These are phyloP conservation scores for Suillus placidus DNA, from an alignment of 768 basidiomycete genomes.

Conservation along the genomic window DNA sequence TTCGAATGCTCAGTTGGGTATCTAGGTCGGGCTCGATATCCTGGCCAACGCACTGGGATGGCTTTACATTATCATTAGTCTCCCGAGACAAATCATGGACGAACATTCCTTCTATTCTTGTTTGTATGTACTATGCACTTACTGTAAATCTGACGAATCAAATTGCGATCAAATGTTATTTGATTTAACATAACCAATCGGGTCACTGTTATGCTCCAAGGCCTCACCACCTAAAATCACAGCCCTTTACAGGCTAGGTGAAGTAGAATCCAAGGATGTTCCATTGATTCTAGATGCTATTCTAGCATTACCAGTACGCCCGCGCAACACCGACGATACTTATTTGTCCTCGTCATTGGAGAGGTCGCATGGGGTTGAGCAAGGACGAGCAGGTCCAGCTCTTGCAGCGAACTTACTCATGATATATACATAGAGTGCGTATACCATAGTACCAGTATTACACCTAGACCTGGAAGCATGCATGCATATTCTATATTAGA, in stretches of 20 bases:
- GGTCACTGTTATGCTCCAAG: too few species aligned
- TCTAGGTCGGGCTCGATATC: background rate
- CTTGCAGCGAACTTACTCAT: constrained; percentile 15
- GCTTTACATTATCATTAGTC: background rate
- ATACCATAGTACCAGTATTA: background rate
- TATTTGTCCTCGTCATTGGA: constrained; percentile 56
- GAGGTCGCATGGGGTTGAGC: constrained; percentile 69
- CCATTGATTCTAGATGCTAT: constrained; percentile 53
- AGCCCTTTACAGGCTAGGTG: constrained; percentile 55
- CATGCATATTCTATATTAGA: background rate
- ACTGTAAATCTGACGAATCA: too few species aligned
- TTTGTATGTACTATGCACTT: too few species aligned
- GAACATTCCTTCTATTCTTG: too few species aligned
- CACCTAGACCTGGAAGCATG: background rate
- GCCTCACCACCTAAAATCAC: too few species aligned
- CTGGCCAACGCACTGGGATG: background rate
- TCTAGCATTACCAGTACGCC: constrained; percentile 32
- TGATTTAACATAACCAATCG: too few species aligned
- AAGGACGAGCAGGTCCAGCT: constrained; percentile 59
- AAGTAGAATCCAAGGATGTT: constrained; percentile 58
- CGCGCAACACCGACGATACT: constrained; percentile 36
- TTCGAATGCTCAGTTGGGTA: constrained; percentile 29
- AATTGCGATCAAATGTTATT: too few species aligned
- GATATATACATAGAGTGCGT: background rate
- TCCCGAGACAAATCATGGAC: too few species aligned